Base-by-base conservation (phyloP, 2,329 filamentous ascomycete species). In the Dactylellina cionopaga region DNA sequence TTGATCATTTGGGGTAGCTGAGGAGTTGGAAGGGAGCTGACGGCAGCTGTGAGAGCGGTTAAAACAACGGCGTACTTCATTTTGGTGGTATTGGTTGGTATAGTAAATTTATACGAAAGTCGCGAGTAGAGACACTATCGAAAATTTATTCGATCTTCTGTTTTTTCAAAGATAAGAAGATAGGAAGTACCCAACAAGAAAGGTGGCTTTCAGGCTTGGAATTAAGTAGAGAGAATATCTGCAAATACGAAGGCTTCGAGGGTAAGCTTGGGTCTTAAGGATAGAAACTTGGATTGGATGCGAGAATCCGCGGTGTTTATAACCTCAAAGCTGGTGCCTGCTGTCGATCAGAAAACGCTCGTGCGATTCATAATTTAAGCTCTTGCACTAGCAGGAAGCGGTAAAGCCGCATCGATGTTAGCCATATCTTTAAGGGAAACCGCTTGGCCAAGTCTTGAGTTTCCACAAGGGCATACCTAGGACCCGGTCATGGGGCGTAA, bases 31-130 rank as follows among this genome's bases (percentile, higher is more conserved):
- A 64, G 24, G 13, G 66, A 51, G 51, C 58, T 64, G 29, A 51
- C 66, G 27, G 33, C 47, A n/a, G 58, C 66, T 6, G 51, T 44
- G 5, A 71, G n/a, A 41, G 58, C 58, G 13, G 51, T 52, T 5
- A 71, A 27, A 15, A 44, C 58, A 35, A 71, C 64, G 5, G 51
- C 51, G 44, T 64, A 71, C 35, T 71, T 71, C 66, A 71, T 71
- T 13, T 47, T 63, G 27, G 13, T 37, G 13, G 5, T 27, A 39
- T 31, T 10, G 43, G 15, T 24, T 5, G n/a, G 9, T 47, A 6
- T 6, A 47, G 4, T 25, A 3, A 19, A 22, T 4, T 19, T 47
- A 9, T 25, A 7, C 5, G 5, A 5, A 19, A 46, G 41, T 46
- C 3, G 41, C 19, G 15, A 46, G 2, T 39, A 25, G 41, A 59